Evolutionary conservation across 1,139 yeast genomes (phyloP).

Genomic region (Yamadazyma kanchanaburiensis): DNA sequence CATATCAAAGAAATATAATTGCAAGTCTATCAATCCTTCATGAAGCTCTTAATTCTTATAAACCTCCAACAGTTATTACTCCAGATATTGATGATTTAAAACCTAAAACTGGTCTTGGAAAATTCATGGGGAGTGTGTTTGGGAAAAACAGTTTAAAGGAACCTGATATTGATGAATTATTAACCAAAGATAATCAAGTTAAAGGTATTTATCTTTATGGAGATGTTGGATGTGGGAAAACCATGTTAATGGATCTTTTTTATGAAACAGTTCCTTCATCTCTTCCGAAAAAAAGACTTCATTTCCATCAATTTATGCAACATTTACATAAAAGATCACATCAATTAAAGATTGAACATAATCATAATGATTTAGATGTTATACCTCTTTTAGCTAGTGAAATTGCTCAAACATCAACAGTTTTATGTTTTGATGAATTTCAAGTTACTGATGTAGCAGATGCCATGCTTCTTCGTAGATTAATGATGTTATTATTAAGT

Average conservation of each 20-base stretch:
- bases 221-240: constrained; percentile 97
- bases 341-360: constrained; percentile 58
- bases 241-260: constrained; percentile 96
- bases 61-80: constrained; percentile 51
- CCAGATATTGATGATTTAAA: constrained; percentile 48
- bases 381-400: constrained; percentile 84
- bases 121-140: constrained; percentile 15
- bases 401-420: constrained; percentile 70
- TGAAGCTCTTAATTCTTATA: constrained; percentile 40
- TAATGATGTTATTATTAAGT: constrained; percentile 58
- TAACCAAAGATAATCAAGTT: constrained; percentile 27
- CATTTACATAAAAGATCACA: constrained; percentile 85
- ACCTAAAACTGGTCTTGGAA: constrained; percentile 44
- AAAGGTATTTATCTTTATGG: constrained; percentile 93
- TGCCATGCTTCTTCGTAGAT: constrained; percentile 87
- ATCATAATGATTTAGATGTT: constrained; percentile 67
- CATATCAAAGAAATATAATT: constrained; percentile 64
- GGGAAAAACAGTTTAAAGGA: constrained; percentile 8
- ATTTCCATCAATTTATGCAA: constrained; percentile 97
- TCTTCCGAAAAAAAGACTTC: constrained; percentile 74
- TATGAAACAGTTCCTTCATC: constrained; percentile 77
- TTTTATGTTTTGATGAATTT: constrained; percentile 92
- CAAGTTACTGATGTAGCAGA: constrained; percentile 98
- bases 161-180: constrained; percentile 11
- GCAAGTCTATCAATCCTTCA: constrained; percentile 53